Conservation (phyloP, 75 land plant genomes). For the Pinus tabuliformis region DNA sequence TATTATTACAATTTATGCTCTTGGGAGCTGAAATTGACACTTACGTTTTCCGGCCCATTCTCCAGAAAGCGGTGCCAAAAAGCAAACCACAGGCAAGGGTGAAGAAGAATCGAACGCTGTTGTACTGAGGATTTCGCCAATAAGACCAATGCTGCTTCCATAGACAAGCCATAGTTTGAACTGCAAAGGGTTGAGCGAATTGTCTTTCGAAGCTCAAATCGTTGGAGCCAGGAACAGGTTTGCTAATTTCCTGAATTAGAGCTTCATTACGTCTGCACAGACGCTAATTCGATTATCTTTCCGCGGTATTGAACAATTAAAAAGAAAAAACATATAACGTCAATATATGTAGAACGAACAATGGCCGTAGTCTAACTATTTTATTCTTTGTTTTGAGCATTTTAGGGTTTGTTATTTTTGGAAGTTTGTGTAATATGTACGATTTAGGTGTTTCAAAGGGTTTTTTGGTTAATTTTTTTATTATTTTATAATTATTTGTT, state of each 20-base stretch:
- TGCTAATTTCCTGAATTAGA: slow-evolving; percentile 40
- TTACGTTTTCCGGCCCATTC: slow-evolving; percentile 46
- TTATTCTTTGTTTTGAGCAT: no score
- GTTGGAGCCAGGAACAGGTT: slow-evolving; percentile 39
- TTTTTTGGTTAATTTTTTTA: no score
- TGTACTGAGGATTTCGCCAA: slow-evolving; percentile 68
- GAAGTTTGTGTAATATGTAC: no score
- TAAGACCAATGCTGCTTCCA: slow-evolving; percentile 73
- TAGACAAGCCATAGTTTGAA: slow-evolving; percentile 50
- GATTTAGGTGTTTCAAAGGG: no score
- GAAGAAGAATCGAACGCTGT: slow-evolving; percentile 49
- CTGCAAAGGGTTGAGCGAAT: slow-evolving; percentile 38
- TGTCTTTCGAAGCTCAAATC: slow-evolving; percentile 45
- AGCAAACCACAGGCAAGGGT: slow-evolving; percentile 38
- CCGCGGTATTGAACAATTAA: background rate
- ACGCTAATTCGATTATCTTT: background rate
- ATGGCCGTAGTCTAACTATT: no score
- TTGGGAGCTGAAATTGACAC: background rate
- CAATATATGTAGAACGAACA: no score
- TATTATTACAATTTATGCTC: no score
- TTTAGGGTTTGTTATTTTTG: no score
- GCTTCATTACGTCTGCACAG: slow-evolving; percentile 33
- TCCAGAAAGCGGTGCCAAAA: slow-evolving; percentile 58
- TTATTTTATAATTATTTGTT: no score
- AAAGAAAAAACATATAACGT: background rate